Base-by-base conservation (phyloP, 345 rosid species). In the Bruguiera parviflora region DNA sequence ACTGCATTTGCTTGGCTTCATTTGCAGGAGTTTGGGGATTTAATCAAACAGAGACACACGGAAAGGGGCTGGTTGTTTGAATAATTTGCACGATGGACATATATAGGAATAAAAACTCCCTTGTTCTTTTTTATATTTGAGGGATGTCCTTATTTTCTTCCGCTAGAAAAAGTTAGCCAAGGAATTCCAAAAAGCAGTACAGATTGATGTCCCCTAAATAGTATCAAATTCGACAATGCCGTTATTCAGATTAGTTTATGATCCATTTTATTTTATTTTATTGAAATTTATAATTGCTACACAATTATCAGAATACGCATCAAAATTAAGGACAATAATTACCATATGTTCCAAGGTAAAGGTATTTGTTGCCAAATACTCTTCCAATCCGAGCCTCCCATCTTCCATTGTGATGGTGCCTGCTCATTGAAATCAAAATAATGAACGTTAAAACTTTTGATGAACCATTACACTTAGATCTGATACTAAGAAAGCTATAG, bases 361-460 rank as follows among this genome's bases (percentile, higher is more conserved):
- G 82, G 68, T 89, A 89, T 62, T 89, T 87, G 73, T 85, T 89
- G 59, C 96, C 92, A 63, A 87, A 87, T 15, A 89, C 92, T 73
- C 96, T 83, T 22, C 96, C 96, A 27, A 89, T 89, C 75, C 92
- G 75, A 70, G 90, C 92, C 53, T 89, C 96, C 96, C 96, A 89
- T 76, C 96, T 83, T 33, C 96, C 92, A 78, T 89, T 87, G 32
- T 89, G 96, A 53, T 89, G 89, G 72, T 88, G 92, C 79, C 89
- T 88, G 79, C 0, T 8, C 28, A 65, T 8, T 15, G 8, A 13
- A 47, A 29, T 19, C 22, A 31, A 1, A 59, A 24, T 31, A 29
- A 9, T 33, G 6, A 33, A 6, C 37, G 6, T 6, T 5, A 33
- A 33, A 33, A 33, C 37, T 33, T 33, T 8, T 33, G 9, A 33